These are phyloP conservation scores for Flaveria floridana DNA, from an alignment of 140 eudicot genomes.

Conservation along the genomic window DNA sequence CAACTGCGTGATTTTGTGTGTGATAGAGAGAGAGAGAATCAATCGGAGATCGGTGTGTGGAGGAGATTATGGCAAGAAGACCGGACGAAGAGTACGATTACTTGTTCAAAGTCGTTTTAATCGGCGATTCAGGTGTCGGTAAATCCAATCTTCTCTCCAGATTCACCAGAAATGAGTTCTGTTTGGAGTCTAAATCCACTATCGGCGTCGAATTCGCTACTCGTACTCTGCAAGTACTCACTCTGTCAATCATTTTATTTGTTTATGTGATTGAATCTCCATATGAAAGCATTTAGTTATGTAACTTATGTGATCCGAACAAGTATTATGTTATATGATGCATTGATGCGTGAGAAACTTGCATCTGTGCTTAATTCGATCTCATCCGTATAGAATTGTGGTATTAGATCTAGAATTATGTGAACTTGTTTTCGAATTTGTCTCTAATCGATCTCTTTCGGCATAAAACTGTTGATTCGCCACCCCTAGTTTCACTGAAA, in stretches of 20 bases:
- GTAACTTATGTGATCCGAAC: neutral
- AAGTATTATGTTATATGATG: neutral
- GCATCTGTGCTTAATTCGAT: slow-evolving; percentile 19
- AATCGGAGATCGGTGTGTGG: slow-evolving; percentile 29
- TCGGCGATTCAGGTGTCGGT: slow-evolving; percentile 47
- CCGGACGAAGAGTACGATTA: slow-evolving; percentile 46
- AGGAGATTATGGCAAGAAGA: slow-evolving; percentile 37
- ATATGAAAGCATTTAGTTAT: neutral
- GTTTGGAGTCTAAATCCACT: slow-evolving; percentile 45
- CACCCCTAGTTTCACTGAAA: neutral
- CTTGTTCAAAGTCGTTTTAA: slow-evolving; percentile 46
- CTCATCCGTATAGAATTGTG: neutral
- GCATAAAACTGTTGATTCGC: neutral
- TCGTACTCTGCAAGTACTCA: slow-evolving; percentile 40
- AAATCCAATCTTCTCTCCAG: slow-evolving; percentile 45
- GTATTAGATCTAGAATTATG: slow-evolving; percentile 27
- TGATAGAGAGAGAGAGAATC: slow-evolving; percentile 10
- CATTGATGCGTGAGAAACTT: slow-evolving; percentile 12
- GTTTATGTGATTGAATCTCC: slow-evolving; percentile 7
- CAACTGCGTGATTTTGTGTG: slow-evolving; percentile 20
- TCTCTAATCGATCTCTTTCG: neutral
- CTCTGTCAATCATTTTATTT: neutral
- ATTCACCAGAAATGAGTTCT: slow-evolving; percentile 43
- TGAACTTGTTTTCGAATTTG: neutral
- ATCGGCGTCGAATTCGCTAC: slow-evolving; percentile 47